phyloP scores from a whole-genome alignment of 129 eudicot species.

The Tagetes patula region DNA sequence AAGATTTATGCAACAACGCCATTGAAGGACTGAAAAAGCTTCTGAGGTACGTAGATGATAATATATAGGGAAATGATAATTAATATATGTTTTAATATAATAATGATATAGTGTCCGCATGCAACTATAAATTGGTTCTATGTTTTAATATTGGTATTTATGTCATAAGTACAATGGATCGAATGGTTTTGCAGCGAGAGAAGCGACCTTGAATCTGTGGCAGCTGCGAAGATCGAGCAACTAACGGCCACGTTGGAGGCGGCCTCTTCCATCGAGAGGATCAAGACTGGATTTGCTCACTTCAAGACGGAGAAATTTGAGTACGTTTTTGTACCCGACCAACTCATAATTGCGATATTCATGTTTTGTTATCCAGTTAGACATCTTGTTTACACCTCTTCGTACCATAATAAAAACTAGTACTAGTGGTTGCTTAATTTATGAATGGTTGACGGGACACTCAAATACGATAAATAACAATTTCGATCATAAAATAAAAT shows the following conservation, averaged over 20 bases:
- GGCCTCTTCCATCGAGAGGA: constrained; percentile 37
- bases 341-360: background rate
- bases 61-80: too few relatives aligned
- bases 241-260: constrained; percentile 69
- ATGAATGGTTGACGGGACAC: too few relatives aligned
- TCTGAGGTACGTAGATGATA: constrained; percentile 44
- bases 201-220: constrained; percentile 45
- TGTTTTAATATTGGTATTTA: background rate
- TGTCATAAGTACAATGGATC: background rate
- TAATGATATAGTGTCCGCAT: background rate
- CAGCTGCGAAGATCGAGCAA: constrained; percentile 68
- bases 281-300: constrained; percentile 62
- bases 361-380: too few relatives aligned
- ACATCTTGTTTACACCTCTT: too few relatives aligned
- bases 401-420: too few relatives aligned
- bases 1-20: constrained; percentile 63
- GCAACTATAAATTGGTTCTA: background rate
- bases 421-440: too few relatives aligned
- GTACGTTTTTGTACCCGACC: constrained; percentile 38
- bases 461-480: too few relatives aligned
- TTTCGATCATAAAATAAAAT: too few relatives aligned
- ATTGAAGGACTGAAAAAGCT: constrained; percentile 69
- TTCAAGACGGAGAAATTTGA: constrained; percentile 68
- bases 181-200: constrained; percentile 53
- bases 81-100: too few relatives aligned